Evolutionary conservation across 2,329 filamentous ascomycete genomes (phyloP), one percentile per base, ranked within the genome.

Genomic region (Monilinia aucupariae): DNA sequence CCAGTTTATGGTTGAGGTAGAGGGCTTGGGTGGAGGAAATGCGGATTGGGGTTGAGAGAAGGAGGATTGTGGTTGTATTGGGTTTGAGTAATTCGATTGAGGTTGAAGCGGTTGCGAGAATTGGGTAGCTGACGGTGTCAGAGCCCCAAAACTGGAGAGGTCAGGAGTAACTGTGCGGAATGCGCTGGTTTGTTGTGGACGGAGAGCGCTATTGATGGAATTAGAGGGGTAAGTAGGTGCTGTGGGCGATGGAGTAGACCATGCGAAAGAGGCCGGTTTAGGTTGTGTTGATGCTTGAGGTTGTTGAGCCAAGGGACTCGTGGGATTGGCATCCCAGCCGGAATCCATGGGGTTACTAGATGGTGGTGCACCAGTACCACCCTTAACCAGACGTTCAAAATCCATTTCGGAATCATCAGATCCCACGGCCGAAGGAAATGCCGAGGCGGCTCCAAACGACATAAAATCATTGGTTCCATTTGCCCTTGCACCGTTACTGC

Each of bases 321-420:
- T 68, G 13, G 76, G 72, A 22, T 73, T 68, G 12, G 77, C 73
- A 61, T 85, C 82, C 83, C 83, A 86, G 61, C 80, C 78, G 1
- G 76, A 72, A 66, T 82, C 79, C 70, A 79, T 75, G 0, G 78
- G 73, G 45, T 76, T 76, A 25, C 71, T 71, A 63, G 72, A 75
- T 34, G 69, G 70, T 15, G 70, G 67, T 8, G 56, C 64, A 5
- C 51, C 67, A 25, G 75, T 76, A 62, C 84, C 85, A 10, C 93
- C 93, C 71, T 96, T 91, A 59, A 99, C 92, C 2, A 99, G 84
- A 2, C 85, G 85, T 74, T 96, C 92, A 71, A 97, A 99, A 72
- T 96, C 91, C 64, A 89, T 84, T 55, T 89, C 81, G 69, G 93
- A 90, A 64, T 88, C 84, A 59, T 89, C 81, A 3, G 79, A 81